A percentile compares a stretch with the other conserved stretches of the same genome.
These are phyloP conservation scores for Quercus gilva DNA, from an alignment of 306 rosid genomes.

Conservation along the genomic window DNA sequence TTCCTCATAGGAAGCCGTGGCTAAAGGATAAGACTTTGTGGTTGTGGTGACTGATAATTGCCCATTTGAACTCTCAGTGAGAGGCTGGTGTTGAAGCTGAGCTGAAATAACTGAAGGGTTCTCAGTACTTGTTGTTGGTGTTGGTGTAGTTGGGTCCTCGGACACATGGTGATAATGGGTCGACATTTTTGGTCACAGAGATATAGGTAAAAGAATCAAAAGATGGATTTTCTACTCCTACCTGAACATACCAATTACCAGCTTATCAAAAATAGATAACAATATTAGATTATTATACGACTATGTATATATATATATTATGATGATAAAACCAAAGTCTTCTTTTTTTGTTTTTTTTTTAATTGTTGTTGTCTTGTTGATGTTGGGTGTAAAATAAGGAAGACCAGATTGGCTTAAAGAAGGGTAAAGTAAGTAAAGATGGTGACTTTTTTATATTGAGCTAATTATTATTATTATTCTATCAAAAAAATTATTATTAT, in stretches of 20 bases:
- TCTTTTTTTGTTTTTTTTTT: too few relatives aligned
- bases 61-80: conserved; percentile 22
- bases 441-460: background rate
- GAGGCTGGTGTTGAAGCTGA: background rate
- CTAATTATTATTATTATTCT: background rate
- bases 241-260: background rate
- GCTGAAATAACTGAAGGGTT: conserved; percentile 27
- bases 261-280: background rate
- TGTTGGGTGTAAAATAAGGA: background rate
- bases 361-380: background rate
- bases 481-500: too few relatives aligned
- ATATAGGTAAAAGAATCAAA: background rate
- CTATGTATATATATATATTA: too few relatives aligned
- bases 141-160: conserved; percentile 20
- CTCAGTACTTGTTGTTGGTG: conserved; percentile 16
- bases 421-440: background rate
- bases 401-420: background rate
- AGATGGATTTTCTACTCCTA: conserved; percentile 10
- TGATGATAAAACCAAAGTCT: too few relatives aligned
- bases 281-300: background rate
- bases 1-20: conserved; percentile 53
- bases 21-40: conserved; percentile 45
- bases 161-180: conserved; percentile 9
- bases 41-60: conserved; percentile 7
- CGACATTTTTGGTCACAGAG: conserved; percentile 27